Percentiles rank a stretch among this genome's conserved stretches.
Conservation (phyloP, 1,284 basidiomycete species). For the Pascua guehoae region DNA sequence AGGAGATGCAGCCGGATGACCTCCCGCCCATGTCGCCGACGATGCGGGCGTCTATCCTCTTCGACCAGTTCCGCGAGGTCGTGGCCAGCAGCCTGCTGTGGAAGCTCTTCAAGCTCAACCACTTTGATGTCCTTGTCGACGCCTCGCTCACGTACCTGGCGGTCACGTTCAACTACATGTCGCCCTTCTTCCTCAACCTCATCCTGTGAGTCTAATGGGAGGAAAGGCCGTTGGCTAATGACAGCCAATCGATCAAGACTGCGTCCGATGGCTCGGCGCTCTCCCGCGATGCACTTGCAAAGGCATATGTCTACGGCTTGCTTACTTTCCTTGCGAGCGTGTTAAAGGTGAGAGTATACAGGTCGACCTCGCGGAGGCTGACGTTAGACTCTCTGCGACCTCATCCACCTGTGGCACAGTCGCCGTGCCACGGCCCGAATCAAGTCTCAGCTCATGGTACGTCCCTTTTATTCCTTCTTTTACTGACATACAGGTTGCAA, state of each 20-base stretch:
- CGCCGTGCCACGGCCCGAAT: conserved; percentile 68
- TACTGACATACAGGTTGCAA: conserved; percentile 48
- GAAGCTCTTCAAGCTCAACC: conserved; percentile 64
- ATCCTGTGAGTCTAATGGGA: conserved; percentile 35
- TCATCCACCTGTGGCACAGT: conserved; percentile 73
- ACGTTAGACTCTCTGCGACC: conserved; percentile 62
- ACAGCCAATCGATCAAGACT: no score
- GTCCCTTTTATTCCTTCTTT: background rate
- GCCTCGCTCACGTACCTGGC: conserved; percentile 61
- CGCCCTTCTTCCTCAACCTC: conserved; percentile 49
- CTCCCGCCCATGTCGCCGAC: conserved; percentile 68
- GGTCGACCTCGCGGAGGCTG: conserved; percentile 21
- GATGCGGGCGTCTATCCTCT: conserved; percentile 63
- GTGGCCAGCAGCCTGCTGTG: conserved; percentile 57
- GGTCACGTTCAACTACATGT: conserved; percentile 63
- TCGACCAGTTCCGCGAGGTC: conserved; percentile 55
- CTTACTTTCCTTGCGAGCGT: conserved; percentile 62
- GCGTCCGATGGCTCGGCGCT: no score
- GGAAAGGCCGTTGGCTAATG: no score
- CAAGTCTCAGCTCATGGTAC: conserved; percentile 67
- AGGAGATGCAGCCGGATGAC: conserved; percentile 65
- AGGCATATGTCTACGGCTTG: conserved; percentile 67
- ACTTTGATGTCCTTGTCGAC: conserved; percentile 68
- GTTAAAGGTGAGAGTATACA: conserved; percentile 53
- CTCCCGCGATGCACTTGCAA: no score